Conservation (phyloP, 441 rosid species). For the Populus trichocarpa region DNA sequence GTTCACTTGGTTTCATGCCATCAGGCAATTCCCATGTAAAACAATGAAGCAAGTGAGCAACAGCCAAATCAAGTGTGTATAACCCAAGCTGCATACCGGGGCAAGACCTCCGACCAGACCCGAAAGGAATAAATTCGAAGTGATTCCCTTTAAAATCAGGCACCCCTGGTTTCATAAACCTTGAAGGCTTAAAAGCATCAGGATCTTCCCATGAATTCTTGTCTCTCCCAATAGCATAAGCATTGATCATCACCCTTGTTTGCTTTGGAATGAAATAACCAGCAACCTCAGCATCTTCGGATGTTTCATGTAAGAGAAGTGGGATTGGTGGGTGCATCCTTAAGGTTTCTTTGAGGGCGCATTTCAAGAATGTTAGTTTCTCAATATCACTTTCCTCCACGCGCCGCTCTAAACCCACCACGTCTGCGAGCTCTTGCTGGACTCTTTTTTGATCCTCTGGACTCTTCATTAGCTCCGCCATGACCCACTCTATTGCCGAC, state of each 20-base stretch:
- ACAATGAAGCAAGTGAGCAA: slow-evolving; percentile 76
- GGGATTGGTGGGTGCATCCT: slow-evolving; percentile 98
- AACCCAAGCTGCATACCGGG: slow-evolving; percentile 99
- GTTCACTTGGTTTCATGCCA: slow-evolving; percentile 86
- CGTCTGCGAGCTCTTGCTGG: slow-evolving; percentile 74
- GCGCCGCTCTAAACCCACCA: slow-evolving; percentile 79
- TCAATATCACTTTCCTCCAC: slow-evolving; percentile 81
- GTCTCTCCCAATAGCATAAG: slow-evolving; percentile 83
- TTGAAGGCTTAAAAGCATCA: slow-evolving; percentile 62
- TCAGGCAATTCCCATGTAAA: slow-evolving; percentile 92
- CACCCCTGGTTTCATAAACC: slow-evolving; percentile 58
- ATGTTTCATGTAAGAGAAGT: slow-evolving; percentile 87
- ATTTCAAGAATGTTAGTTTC: slow-evolving; percentile 60
- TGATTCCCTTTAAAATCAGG: slow-evolving; percentile 82
- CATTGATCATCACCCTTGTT: slow-evolving; percentile 82
- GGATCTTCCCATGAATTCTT: slow-evolving; percentile 73
- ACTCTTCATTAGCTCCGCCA: slow-evolving; percentile 72
- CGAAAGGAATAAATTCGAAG: slow-evolving; percentile 92
- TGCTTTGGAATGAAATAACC: slow-evolving; percentile 71
- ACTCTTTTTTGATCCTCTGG: slow-evolving; percentile 73
- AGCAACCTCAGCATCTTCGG: slow-evolving; percentile 56
- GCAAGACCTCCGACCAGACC: slow-evolving; percentile 96
- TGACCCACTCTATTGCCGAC: slow-evolving; percentile 88
- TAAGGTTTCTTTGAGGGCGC: slow-evolving; percentile 72
- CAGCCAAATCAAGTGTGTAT: slow-evolving; percentile 71